Evolutionary conservation across 2,329 filamentous ascomycete species (phyloP), one percentile per base, ranked within the genome.

Genomic region (Paradendryphiella salina): DNA sequence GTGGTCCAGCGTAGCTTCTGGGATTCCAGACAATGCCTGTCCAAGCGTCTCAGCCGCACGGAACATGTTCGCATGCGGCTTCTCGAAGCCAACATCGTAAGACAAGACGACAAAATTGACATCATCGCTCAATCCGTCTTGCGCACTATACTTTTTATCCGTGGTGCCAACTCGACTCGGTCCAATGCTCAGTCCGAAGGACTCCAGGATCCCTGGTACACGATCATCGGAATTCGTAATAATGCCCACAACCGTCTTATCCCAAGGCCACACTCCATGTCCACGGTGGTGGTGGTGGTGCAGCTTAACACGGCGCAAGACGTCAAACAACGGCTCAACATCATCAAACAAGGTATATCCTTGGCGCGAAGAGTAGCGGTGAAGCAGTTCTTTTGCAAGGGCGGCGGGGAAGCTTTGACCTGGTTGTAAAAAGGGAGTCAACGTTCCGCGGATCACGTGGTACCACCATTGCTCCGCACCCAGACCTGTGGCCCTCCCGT

Each of bases 191-290:
- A 87, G 59, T 1, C 80, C 82, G 4, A 86, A 69, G 0, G 81
- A 82, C 0, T 75, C 68, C 3, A 87, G 67, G 17, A 86, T 76
- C 20, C 68, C 67, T 0, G 79, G 77, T 0, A 85, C 80, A n/a
- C 84, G 75, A 61, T 82, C 77, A 57, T 87, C 84, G 0, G 83
- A 86, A 63, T 87, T 87, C 9, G 83, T 83, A 42, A 87, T 77
- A 5, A 86, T 74, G 20, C 83, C 84, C 4, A 84, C 71, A 1
- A 83, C 70, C 4, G 79, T 73, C 10, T 64, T 67, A 11, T 71
- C 59, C 61, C 76, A 77, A 5, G 50, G 64, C 72, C 73, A 75
- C 6, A 33, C 37, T 9, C 5, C 13, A 20, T 17, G 4, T 4
- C 31, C 5, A 9, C n/a, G 6, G 13, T 8, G n/a, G n/a, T n/a